phyloP scores from a whole-genome alignment of 768 basidiomycete genomes.

The Wakefieldia striispora region DNA sequence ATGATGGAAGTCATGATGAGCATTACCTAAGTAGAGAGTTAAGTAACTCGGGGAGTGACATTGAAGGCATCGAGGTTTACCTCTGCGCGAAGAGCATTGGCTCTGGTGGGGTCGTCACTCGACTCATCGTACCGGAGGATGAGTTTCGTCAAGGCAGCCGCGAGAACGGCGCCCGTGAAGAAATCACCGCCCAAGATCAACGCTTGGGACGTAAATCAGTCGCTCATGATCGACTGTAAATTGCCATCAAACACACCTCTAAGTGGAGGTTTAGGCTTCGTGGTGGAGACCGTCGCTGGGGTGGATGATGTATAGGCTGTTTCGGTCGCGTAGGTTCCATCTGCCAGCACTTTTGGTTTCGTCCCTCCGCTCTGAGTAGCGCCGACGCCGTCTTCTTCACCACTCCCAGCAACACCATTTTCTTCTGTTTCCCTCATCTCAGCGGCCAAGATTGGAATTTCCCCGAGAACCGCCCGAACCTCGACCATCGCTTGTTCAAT shows the following conservation, averaged over 20 bases:
- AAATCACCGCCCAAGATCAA: constrained; percentile 94
- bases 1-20: constrained; percentile 97
- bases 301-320: constrained; percentile 75
- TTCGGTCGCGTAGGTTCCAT: constrained; percentile 98
- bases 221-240: not conserved
- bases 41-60: not conserved
- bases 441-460: constrained; percentile 94
- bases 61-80: constrained; percentile 32
- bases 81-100: constrained; percentile 84
- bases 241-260: constrained; percentile 48
- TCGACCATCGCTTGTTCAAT: constrained; percentile 74
- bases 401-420: constrained; percentile 47
- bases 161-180: constrained; percentile 92
- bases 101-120: constrained; percentile 46
- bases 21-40: constrained; percentile 62
- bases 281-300: constrained; percentile 69
- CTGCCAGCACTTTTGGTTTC: constrained; percentile 81
- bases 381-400: constrained; percentile 41
- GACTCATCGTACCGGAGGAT: constrained; percentile 70
- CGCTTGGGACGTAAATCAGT: constrained; percentile 40
- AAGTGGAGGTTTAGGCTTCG: constrained; percentile 90
- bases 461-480: constrained; percentile 83
- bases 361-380: constrained; percentile 41
- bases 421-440: constrained; percentile 75
- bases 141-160: constrained; percentile 86